Percentiles rank a stretch among this genome's conserved stretches.
These are phyloP conservation scores for Pythium aristosporum DNA, from an alignment of 352 stramenopile genomes.

Conservation along the genomic window DNA sequence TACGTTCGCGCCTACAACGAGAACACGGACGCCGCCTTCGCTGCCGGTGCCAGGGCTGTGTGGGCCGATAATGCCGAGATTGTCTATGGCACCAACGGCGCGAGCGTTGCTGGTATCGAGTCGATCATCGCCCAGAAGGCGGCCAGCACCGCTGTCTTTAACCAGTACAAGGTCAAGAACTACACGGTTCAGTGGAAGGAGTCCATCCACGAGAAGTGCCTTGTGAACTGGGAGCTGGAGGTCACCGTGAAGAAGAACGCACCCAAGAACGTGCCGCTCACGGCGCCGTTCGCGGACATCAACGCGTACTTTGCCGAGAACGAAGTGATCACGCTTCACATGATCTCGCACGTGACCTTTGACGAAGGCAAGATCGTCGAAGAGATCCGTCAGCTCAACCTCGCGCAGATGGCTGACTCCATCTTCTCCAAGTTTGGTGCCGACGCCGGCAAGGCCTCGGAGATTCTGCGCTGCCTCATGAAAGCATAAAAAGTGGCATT, in stretches of 20 bases:
- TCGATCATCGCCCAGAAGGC: constrained; percentile 68
- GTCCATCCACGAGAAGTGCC: constrained; percentile 63
- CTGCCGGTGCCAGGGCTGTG: constrained; percentile 47
- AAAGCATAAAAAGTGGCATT: constrained; percentile 21
- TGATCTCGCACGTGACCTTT: constrained; percentile 81
- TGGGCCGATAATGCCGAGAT: constrained; percentile 73
- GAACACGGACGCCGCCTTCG: constrained; percentile 45
- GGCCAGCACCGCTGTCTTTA: constrained; percentile 58
- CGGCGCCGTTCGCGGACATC: constrained; percentile 64
- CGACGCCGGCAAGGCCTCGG: constrained; percentile 52
- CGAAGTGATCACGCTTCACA: constrained; percentile 67
- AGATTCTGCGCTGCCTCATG: constrained; percentile 58
- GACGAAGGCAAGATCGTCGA: constrained; percentile 74
- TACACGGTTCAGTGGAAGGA: constrained; percentile 80
- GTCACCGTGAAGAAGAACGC: constrained; percentile 49
- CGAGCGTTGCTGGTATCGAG: constrained; percentile 47
- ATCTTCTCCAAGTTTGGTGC: constrained; percentile 50
- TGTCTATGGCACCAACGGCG: constrained; percentile 53
- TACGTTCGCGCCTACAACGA: constrained; percentile 82
- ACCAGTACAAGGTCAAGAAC: constrained; percentile 81
- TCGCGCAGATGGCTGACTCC: constrained; percentile 56
- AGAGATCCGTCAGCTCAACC: constrained; percentile 75
- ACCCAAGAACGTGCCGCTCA: constrained; percentile 54
- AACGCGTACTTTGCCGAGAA: constrained; percentile 41
- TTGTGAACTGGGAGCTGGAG: constrained; percentile 76